Evolutionary conservation across 352 stramenopile genomes (phyloP).

Genomic region (Phytophthora macrochlamydospora): DNA sequence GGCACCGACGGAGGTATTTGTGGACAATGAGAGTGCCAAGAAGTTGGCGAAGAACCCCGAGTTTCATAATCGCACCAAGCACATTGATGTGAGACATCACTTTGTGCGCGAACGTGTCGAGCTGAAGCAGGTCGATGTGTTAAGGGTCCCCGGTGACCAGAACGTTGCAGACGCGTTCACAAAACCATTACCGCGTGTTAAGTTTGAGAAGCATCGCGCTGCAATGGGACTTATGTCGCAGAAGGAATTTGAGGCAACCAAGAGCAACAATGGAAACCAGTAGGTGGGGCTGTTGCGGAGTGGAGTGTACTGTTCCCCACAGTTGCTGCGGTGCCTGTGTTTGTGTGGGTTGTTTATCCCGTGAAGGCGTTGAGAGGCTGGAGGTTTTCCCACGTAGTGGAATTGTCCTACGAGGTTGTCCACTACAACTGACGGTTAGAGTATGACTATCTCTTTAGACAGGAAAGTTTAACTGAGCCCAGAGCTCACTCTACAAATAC

Average conservation of each 20-base stretch:
- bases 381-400: too few species aligned
- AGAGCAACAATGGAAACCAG: conserved; percentile 2
- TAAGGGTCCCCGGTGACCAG: conserved; percentile 14
- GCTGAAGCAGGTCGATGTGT: conserved; percentile 19
- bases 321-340: too few species aligned
- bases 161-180: conserved; percentile 35
- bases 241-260: neutral
- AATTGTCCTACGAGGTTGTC: too few species aligned
- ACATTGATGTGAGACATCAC: conserved; percentile 29
- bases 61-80: conserved; percentile 24
- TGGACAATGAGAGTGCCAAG: conserved; percentile 25
- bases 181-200: conserved; percentile 13
- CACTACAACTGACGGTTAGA: too few species aligned
- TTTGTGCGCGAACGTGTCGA: conserved; percentile 17
- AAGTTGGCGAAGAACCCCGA: conserved; percentile 26
- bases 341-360: too few species aligned
- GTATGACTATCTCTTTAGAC: too few species aligned
- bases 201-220: conserved; percentile 23
- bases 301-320: neutral
- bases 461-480: too few species aligned
- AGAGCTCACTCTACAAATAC: too few species aligned
- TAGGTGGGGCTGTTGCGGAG: conserved; percentile 8
- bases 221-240: conserved; percentile 8
- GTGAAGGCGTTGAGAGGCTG: too few species aligned
- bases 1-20: conserved; percentile 16